A percentile compares a stretch with the other conserved stretches of the same genome.
These are phyloP conservation scores for Nitzschia palea DNA, from an alignment of 108 stramenopile genomes.

Conservation along the genomic window DNA sequence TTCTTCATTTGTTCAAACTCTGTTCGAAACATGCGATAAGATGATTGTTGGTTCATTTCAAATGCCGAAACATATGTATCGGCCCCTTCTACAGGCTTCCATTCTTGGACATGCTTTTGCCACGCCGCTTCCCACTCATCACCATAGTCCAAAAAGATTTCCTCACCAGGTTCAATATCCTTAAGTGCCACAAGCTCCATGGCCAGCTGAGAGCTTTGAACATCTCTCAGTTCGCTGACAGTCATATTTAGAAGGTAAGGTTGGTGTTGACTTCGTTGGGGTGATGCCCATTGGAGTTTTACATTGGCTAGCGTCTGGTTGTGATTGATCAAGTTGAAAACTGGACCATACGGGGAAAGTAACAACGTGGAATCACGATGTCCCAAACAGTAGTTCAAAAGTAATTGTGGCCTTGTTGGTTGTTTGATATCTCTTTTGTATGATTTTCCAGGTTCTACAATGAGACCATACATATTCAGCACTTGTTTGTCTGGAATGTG, in stretches of 20 bases:
- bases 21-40: neutral
- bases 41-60: constrained; percentile 13
- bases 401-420: constrained; percentile 29
- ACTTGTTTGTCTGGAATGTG: constrained; percentile 38
- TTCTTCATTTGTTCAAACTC: constrained; percentile 13
- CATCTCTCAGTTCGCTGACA: neutral
- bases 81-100: constrained; percentile 5
- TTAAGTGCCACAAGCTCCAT: constrained; percentile 49
- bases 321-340: constrained; percentile 75
- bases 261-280: constrained; percentile 29
- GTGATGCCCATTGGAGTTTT: constrained; percentile 54
- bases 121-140: constrained; percentile 67
- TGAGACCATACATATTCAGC: constrained; percentile 36
- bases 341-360: constrained; percentile 59
- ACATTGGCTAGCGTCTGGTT: constrained; percentile 55
- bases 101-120: constrained; percentile 28
- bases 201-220: constrained; percentile 29
- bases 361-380: constrained; percentile 61
- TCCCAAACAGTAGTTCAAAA: constrained; percentile 73
- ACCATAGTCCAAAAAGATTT: constrained; percentile 69
- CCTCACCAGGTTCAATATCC: constrained; percentile 60
- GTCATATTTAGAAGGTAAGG: constrained; percentile 10
- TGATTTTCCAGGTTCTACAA: neutral
- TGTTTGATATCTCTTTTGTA: neutral
- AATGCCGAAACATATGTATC: constrained; percentile 23